Conservation (phyloP, 371 early-diverging fungal species). For the Lichtheimia ornata region DNA sequence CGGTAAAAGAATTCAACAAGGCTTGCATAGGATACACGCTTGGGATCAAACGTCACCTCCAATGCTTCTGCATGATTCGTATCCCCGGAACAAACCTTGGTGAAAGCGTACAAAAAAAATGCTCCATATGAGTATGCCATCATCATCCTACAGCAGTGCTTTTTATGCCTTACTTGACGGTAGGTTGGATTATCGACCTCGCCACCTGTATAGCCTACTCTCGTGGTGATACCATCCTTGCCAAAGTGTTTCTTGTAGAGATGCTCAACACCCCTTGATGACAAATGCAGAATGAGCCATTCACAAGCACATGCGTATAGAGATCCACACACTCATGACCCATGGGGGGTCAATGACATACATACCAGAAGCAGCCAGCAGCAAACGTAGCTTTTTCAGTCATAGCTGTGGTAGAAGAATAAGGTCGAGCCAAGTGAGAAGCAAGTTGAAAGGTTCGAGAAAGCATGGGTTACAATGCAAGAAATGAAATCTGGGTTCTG, state of each 20-base stretch:
- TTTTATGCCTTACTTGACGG: constrained; percentile 49
- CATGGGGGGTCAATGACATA: too few relatives aligned
- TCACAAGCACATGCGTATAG: not conserved
- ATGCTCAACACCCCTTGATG: constrained; percentile 87
- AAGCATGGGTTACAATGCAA: constrained; percentile 1
- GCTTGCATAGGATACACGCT: constrained; percentile 61
- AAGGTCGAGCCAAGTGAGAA: not conserved
- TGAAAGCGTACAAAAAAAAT: not conserved
- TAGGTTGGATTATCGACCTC: constrained; percentile 56
- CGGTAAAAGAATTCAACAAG: constrained; percentile 88
- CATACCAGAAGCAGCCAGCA: constrained; percentile 35
- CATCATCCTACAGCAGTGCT: not conserved
- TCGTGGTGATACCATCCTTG: constrained; percentile 56
- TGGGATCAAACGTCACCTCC: constrained; percentile 77
- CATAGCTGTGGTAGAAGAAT: not conserved
- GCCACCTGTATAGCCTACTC: constrained; percentile 92
- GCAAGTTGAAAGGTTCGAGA: constrained; percentile 1
- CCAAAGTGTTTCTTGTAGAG: constrained; percentile 65
- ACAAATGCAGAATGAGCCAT: not conserved
- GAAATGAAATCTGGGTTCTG: not conserved
- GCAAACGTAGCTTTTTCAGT: constrained; percentile 22
- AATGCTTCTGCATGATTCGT: constrained; percentile 89
- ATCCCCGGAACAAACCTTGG: constrained; percentile 63
- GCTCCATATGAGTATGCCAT: not conserved
- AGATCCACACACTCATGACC: too few relatives aligned